These are phyloP conservation scores for Penicillium malachiteum DNA, from an alignment of 495 filamentous ascomycete genomes.

Conservation along the genomic window DNA sequence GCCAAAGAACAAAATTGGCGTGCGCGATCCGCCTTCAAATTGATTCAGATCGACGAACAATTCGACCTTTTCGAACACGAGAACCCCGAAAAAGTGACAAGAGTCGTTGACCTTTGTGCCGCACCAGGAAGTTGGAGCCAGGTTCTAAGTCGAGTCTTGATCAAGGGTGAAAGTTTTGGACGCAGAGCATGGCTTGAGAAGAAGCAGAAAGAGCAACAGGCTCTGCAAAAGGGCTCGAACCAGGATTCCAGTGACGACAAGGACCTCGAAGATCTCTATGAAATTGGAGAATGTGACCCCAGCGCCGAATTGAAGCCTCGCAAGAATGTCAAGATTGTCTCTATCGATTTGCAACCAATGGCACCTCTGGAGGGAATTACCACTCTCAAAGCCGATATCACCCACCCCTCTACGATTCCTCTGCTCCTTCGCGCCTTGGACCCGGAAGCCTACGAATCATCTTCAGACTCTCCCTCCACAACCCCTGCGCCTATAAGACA, in stretches of 20 bases:
- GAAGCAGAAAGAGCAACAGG: constrained; percentile 54
- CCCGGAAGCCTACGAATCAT: constrained; percentile 64
- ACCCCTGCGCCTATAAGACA: constrained; percentile 42
- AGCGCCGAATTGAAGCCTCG: constrained; percentile 51
- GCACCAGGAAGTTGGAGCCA: constrained; percentile 97
- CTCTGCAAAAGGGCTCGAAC: constrained; percentile 35
- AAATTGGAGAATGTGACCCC: constrained; percentile 31
- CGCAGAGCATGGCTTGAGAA: constrained; percentile 81
- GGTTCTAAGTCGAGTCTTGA: constrained; percentile 86
- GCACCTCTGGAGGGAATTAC: constrained; percentile 87
- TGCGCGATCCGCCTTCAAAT: constrained; percentile 92
- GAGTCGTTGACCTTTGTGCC: constrained; percentile 94
- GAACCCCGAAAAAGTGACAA: constrained; percentile 64
- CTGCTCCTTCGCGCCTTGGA: constrained; percentile 82
- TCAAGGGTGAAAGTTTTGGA: constrained; percentile 88
- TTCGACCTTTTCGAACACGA: constrained; percentile 83
- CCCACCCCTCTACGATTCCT: constrained; percentile 90
- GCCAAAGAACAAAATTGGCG: constrained; percentile 99
- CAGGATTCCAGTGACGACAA: constrained; percentile 14
- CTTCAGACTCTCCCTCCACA: constrained; percentile 25
- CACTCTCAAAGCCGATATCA: constrained; percentile 91
- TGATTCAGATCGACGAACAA: constrained; percentile 94
- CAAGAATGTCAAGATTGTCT: constrained; percentile 85
- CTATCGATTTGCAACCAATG: constrained; percentile 95
- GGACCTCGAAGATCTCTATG: constrained; percentile 20